A percentile compares a stretch with the other conserved stretches of the same genome.
These are phyloP conservation scores for Suillus decipiens DNA, from an alignment of 768 basidiomycete species.

Conservation along the genomic window DNA sequence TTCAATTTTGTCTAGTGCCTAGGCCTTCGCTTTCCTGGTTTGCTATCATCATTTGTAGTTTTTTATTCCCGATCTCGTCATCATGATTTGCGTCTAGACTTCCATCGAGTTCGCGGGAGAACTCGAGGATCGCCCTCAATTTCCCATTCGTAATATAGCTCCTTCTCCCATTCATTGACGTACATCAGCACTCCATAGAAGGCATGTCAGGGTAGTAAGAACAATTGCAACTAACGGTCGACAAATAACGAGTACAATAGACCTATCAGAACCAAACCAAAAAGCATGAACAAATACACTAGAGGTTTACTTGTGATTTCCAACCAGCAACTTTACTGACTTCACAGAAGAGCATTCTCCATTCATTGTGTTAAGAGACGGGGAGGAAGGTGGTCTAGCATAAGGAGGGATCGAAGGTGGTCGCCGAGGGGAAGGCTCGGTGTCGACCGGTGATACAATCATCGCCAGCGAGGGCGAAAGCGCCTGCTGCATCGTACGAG, in stretches of 20 bases:
- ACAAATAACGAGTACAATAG: constrained; percentile 4
- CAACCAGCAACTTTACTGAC: constrained; percentile 31
- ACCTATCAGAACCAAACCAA: constrained; percentile 6
- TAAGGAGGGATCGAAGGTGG: constrained; percentile 29
- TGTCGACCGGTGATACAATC: constrained; percentile 36
- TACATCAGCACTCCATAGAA: constrained; percentile 11
- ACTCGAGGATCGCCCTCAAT: not conserved
- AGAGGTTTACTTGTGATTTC: constrained; percentile 30
- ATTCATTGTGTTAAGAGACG: constrained; percentile 16
- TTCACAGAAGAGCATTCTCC: constrained; percentile 31
- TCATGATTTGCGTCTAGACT: not conserved
- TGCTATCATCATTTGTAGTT: not conserved
- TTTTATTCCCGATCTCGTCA: constrained; percentile 5
- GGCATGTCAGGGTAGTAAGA: constrained; percentile 1
- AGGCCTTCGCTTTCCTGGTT: not conserved
- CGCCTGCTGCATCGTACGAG: constrained; percentile 36
- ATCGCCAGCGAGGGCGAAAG: constrained; percentile 36
- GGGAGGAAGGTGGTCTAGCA: constrained; percentile 18
- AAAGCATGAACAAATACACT: not conserved
- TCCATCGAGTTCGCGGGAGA: constrained; percentile 8
- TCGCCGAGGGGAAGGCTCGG: constrained; percentile 34
- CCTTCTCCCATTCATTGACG: constrained; percentile 8
- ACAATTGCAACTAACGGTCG: constrained; percentile 2
- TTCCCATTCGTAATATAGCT: constrained; percentile 1
- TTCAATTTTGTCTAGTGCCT: constrained; percentile 3